A percentile compares a stretch with the other conserved stretches of the same genome.
These are phyloP conservation scores for Candida anglica DNA, from an alignment of 805 yeast genomes.

Conservation along the genomic window DNA sequence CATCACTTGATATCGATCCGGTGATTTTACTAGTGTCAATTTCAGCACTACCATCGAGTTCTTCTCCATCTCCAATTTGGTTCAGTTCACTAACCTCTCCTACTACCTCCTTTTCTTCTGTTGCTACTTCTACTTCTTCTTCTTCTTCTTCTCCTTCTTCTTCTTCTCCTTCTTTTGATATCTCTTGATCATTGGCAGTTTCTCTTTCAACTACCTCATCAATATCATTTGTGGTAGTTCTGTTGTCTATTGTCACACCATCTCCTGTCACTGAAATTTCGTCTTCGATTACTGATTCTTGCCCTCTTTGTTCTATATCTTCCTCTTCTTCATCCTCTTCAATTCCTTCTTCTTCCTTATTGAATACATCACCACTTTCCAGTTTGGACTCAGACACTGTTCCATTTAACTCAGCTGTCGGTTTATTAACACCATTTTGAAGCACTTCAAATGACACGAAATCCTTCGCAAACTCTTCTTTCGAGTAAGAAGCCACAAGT, in stretches of 20 bases:
- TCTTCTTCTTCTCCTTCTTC: conserved; percentile 11
- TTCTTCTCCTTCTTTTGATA: conserved; percentile 8
- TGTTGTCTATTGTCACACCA: too few species aligned
- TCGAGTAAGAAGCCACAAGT: conserved; percentile 13
- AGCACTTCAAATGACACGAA: conserved; percentile 20
- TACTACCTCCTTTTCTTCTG: conserved; percentile 6
- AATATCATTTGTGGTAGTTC: too few species aligned
- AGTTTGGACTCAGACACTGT: too few species aligned
- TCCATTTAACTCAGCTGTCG: conserved; percentile 3
- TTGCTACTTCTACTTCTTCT: conserved; percentile 9
- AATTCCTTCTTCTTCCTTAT: conserved; percentile 7
- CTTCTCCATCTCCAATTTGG: conserved; percentile 6
- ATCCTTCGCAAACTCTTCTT: conserved; percentile 25
- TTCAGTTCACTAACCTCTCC: conserved; percentile 1
- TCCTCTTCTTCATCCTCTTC: conserved; percentile 6
- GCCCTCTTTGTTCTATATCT: conserved; percentile 5
- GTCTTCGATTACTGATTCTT: conserved; percentile 9
- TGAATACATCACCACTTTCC: too few species aligned
- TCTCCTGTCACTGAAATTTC: too few species aligned
- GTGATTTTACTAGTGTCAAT: too few species aligned
- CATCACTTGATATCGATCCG: conserved; percentile 8
- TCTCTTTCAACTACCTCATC: too few species aligned
- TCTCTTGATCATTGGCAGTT: too few species aligned
- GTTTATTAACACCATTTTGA: conserved; percentile 4
- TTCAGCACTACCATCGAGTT: conserved; percentile 7